Evolutionary conservation across 2,329 filamentous ascomycete genomes (phyloP).

Genomic region (Penicillium olsonii): DNA sequence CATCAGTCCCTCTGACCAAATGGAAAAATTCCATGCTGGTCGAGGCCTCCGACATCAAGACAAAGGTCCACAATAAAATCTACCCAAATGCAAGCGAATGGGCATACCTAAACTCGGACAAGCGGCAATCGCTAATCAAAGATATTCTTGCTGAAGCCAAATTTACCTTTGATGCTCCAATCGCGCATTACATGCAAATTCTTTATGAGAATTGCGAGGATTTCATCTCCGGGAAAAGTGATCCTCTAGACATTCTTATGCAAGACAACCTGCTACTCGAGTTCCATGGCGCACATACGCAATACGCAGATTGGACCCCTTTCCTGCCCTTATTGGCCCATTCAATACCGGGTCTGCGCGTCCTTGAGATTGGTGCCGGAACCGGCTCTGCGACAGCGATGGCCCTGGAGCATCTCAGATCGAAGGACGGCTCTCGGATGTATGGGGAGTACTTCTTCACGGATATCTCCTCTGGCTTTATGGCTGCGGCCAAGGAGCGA

Average conservation of each 20-base stretch:
- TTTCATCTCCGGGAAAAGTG: background rate
- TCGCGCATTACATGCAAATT: background rate
- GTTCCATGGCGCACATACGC: constrained; percentile 7
- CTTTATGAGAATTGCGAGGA: background rate
- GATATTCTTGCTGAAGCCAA: background rate
- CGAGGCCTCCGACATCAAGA: background rate
- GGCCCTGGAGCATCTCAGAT: constrained; percentile 8
- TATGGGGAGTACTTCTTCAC: constrained; percentile 18
- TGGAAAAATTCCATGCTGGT: constrained; percentile 2
- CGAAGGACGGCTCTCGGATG: background rate
- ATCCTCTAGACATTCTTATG: constrained; percentile 8
- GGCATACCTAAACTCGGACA: background rate
- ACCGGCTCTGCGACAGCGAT: constrained; percentile 12
- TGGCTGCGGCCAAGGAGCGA: constrained; percentile 2
- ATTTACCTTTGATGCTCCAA: constrained; percentile 7
- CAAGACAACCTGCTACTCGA: constrained; percentile 3
- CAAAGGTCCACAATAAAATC: background rate
- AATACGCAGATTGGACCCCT: constrained; percentile 7
- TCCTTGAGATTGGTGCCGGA: constrained; percentile 18
- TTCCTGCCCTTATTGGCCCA: constrained; percentile 7
- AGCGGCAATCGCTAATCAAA: background rate
- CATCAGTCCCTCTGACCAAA: background rate
- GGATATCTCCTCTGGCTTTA: constrained; percentile 16
- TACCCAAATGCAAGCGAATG: background rate
- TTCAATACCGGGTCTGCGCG: background rate